Evolutionary conservation across 2,329 filamentous ascomycete genomes (phyloP).

Genomic region (Verruconis gallopava): DNA sequence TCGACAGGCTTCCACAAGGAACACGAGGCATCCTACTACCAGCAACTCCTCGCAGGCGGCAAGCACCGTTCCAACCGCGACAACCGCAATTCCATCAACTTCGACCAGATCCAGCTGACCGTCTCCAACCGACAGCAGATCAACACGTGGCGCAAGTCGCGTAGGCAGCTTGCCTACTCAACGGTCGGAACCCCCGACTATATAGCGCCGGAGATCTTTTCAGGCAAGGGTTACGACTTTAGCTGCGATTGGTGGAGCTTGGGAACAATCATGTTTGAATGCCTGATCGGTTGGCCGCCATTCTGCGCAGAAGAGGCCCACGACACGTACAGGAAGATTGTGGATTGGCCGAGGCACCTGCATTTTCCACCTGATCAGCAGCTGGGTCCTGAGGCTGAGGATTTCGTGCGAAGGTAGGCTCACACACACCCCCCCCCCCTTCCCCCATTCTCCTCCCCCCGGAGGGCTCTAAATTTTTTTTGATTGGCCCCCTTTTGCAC

Average conservation of each 20-base stretch:
- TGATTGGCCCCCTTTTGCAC: slow-evolving; percentile 10
- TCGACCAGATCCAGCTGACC: slow-evolving; percentile 96
- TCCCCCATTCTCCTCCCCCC: background rate
- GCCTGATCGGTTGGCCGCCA: slow-evolving; percentile 93
- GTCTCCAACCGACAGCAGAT: slow-evolving; percentile 96
- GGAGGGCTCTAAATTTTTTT: slow-evolving; percentile 11
- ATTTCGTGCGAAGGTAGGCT: slow-evolving; percentile 74
- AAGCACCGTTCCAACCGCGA: slow-evolving; percentile 33
- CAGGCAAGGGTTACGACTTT: slow-evolving; percentile 87
- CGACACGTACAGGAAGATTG: slow-evolving; percentile 97
- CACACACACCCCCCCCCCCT: slow-evolving; percentile 5
- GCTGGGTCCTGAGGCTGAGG: slow-evolving; percentile 76
- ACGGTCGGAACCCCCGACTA: slow-evolving; percentile 98
- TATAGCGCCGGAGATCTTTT: slow-evolving; percentile 97
- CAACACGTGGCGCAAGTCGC: slow-evolving; percentile 96
- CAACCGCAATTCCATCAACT: slow-evolving; percentile 85
- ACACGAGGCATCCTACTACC: slow-evolving; percentile 97
- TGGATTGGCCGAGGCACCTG: slow-evolving; percentile 90
- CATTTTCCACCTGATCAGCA: slow-evolving; percentile 96
- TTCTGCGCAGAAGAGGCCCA: slow-evolving; percentile 97
- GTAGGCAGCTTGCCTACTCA: slow-evolving; percentile 91
- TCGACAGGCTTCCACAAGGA: slow-evolving; percentile 97
- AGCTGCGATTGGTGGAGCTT: slow-evolving; percentile 99
- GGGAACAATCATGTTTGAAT: slow-evolving; percentile 99
- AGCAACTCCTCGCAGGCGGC: slow-evolving; percentile 72